Evolutionary conservation across 164 flowering plant species (phyloP), one percentile per base, ranked within the genome.

Genomic region (Vitis amurensis): DNA sequence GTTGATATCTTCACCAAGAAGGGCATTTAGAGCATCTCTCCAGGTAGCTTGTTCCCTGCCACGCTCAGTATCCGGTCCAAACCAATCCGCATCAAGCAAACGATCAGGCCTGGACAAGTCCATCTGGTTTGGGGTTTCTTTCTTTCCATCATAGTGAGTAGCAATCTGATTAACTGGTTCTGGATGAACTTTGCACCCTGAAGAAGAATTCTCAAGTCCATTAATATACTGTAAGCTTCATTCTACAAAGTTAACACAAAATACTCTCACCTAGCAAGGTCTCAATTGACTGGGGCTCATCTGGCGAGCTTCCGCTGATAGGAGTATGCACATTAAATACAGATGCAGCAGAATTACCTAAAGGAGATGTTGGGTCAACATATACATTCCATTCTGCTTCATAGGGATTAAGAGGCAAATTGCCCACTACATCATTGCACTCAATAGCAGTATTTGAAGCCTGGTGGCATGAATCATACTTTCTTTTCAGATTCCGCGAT

Each of bases 281-380:
- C 56, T 53, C 56, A 53, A 53, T n/a, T 0, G 56, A 53, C n/a
- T 5, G 14, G 56, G 15, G 55, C 49, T 71, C 68, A 23, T 64
- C 73, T 31, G 57, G 64, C 15, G 68, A 56, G 63, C 48, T 71
- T 56, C 74, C 74, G 59, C 82, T 78, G 61, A 71, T 66, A 63
- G 86, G 79, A 73, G 88, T 86, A 68, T 66, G 78, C 51, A 75
- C 89, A 72, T 74, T 77, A 72, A 83, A 82, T 44, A 83, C 75
- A 11, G 88, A 82, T n/a, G 82, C 77, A 57, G 78, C 77, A 53
- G 88, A 81, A 58, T 64, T 82, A 53, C 86, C 83, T 61, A 81
- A 55, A 13, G 88, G 90, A 66, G 88, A 82, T 51, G 75, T 66
- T 10, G 83, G 83, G 48, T 83, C 91, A 48, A 75, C 69, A 63